Conservation (phyloP, 106 monocot genomes). For the Acanthochlamys bracteata region DNA sequence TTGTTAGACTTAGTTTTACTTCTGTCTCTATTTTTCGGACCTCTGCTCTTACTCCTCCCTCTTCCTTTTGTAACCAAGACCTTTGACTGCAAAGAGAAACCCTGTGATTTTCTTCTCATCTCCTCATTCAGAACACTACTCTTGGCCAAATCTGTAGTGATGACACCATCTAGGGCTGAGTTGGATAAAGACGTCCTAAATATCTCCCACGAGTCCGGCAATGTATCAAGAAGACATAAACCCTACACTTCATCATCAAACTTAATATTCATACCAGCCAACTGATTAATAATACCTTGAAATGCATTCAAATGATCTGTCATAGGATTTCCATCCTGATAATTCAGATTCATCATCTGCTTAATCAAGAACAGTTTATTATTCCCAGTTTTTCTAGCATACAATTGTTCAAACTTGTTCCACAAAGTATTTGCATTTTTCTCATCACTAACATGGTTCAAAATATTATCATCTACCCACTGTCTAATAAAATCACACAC, state of each 20-base stretch:
- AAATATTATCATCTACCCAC: no score
- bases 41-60: background rate
- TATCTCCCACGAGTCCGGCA: background rate
- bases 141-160: background rate
- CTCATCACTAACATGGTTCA: no score
- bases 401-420: no score
- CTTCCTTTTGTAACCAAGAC: background rate
- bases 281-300: background rate
- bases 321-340: background rate
- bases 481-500: no score
- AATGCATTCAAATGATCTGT: background rate
- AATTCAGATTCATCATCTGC: background rate
- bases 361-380: background rate
- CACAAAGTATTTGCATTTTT: no score
- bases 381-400: background rate
- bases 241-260: background rate
- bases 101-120: conserved; percentile 7
- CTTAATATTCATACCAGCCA: background rate
- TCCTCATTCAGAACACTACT: conserved; percentile 2
- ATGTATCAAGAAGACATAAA: background rate
- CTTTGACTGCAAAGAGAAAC: background rate
- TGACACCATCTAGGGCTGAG: background rate
- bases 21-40: background rate
- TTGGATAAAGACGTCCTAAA: background rate
- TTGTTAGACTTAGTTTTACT: background rate